Base-by-base conservation (phyloP, 73 alveolate species). In the Paramecium octaurelia region DNA sequence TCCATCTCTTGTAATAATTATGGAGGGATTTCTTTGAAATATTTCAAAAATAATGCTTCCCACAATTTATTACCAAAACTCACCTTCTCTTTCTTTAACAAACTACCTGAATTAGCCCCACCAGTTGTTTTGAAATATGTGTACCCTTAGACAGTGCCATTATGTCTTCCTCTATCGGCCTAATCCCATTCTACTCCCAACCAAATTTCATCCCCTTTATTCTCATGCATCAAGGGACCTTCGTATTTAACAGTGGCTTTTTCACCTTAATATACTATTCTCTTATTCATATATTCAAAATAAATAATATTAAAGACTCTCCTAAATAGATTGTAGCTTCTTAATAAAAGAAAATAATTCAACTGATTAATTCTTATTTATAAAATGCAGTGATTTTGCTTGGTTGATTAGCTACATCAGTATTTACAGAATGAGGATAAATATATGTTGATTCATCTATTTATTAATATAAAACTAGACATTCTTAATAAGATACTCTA, bases 161-260 rank as follows among this genome's bases (percentile, higher is more conserved):
- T 93, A 77, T 96, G 98, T 46, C 95, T 98, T 58, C 99, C 99
- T 92, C 98, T 93, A 0, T 94, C 93, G 70, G 87, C 95, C 54
- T 92, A 97, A 92, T 98, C 99, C 99, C 99, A 98, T 86, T 98
- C 99, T 4, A 98, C 93, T 3, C 99, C 99, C 21, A 96, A 34
- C 99, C 99, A 98, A 89, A 94, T 92, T 60, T 98, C 99, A 18
- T 92, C 89, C 58, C 97, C 98, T 38, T 96, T 96, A 35, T 95
- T 95, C 16, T 95, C 97, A 77, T 95, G 93, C 35, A 60, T 84
- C 2, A 88, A 86, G 11, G 96, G 96, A 38, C 98, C 98, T 24
- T 86, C 94, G 77, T 93, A 96, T 77, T 95, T 95, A 16, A 96
- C 92, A 3, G 97, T 95, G 6, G 96, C 98, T 70, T 73, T 84